Evolutionary conservation across 208 protist genomes (phyloP), one percentile per base, ranked within the genome.

Genomic region (Wallacemonas sp.): DNA sequence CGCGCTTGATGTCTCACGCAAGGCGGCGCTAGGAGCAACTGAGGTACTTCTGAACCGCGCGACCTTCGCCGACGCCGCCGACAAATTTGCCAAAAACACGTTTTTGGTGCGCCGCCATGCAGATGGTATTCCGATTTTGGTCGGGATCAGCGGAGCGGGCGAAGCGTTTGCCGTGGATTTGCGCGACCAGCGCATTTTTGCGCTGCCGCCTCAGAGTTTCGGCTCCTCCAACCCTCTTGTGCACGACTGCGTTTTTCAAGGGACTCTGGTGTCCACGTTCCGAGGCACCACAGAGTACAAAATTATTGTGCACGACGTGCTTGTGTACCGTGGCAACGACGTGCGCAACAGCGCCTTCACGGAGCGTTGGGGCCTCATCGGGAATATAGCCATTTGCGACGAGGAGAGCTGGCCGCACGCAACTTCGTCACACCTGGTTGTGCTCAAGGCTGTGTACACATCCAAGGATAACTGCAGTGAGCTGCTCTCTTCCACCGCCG

Each of bases 271-370:
- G 20, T 71, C 87, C 18, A 89, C 83, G 20, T 85, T 80, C 48
- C 28, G 84, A 39, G 78, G 67, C 38, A 72, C 69, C 46, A 46
- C 75, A 22, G 82, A 95, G 25, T 87, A 81, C 66, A 74, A 83
- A 29, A 86, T 91, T 38, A 81, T 95, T 49, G 54, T 95, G 14
- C 79, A 92, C 42, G 90, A 95, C 63, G 72, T 95, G 45, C 61
- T 92, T 16, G 48, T 79, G 33, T 92, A 91, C 64, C 69, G 91
- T 57, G 80, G 79, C 26, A 74, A 61, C 31, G 78, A 93, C 32
- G 76, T 89, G 14, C 72, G 70, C 45, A 65, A 72, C 22, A 62
- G 76, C 20, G 62, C 72, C 11, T 95, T 92, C 70, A 26, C 77
- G 8, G 79, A 92, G 50, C 77, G 90, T 8, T 82, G 88, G 84